Percentiles rank a stretch among this genome's conserved stretches.
Evolutionary conservation across 192 early-diverging fungal genomes (phyloP).

Genomic region (Backusella psychrophila): DNA sequence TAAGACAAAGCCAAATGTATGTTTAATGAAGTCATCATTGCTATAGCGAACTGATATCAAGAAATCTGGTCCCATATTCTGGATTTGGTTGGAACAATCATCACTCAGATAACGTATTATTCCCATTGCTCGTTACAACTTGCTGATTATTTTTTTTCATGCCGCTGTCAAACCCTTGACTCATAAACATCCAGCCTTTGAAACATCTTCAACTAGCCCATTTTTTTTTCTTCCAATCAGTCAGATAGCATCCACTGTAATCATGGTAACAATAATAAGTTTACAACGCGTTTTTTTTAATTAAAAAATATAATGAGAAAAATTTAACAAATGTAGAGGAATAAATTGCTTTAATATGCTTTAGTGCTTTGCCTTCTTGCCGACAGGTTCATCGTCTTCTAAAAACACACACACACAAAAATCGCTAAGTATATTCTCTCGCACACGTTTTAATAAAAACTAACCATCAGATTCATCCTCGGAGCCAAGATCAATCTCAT

Average conservation of each 20-base stretch:
- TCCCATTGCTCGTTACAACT: too few species aligned
- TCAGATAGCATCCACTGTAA: neutral
- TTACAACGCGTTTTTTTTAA: neutral
- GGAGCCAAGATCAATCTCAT: conserved; percentile 32
- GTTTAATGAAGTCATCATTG: too few species aligned
- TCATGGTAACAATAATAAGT: neutral
- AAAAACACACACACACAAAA: neutral
- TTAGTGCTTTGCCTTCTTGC: neutral
- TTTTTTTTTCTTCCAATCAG: neutral
- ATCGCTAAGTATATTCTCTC: too few species aligned
- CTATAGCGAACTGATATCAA: too few species aligned
- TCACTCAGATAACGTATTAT: too few species aligned
- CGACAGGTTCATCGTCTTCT: neutral
- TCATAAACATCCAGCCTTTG: too few species aligned
- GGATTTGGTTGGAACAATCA: too few species aligned
- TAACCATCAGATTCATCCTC: conserved; percentile 29
- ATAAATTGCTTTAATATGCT: neutral
- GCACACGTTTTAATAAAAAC: neutral
- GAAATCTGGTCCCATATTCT: too few species aligned
- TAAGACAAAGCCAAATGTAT: too few species aligned
- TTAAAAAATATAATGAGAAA: neutral
- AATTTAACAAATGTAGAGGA: neutral
- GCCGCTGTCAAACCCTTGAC: too few species aligned
- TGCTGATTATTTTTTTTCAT: too few species aligned
- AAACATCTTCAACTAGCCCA: neutral